phyloP scores from a whole-genome alignment of 805 yeast genomes.

The Alloascoidea africana region DNA sequence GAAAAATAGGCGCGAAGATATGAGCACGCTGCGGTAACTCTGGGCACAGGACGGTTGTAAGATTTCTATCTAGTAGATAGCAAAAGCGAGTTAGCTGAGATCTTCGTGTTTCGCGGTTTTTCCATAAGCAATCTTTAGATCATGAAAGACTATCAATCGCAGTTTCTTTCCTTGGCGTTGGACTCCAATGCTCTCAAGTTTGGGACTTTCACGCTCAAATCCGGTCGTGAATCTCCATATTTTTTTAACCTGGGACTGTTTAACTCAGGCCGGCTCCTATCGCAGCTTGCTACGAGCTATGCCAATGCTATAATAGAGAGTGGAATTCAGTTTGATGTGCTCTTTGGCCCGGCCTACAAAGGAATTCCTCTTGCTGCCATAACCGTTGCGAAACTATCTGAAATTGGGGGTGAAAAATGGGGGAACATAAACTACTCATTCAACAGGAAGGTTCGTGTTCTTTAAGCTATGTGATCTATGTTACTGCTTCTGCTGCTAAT shows the following conservation, averaged over 20 bases:
- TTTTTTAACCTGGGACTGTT: constrained; percentile 91
- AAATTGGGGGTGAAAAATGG: constrained; percentile 70
- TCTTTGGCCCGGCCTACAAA: constrained; percentile 96
- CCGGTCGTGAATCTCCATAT: constrained; percentile 91
- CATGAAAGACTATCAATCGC: constrained; percentile 30
- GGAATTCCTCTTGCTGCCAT: constrained; percentile 93
- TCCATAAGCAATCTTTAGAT: too few species aligned
- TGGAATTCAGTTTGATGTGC: constrained; percentile 72
- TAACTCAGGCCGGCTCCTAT: constrained; percentile 62
- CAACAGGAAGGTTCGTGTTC: constrained; percentile 51
- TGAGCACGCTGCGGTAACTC: too few species aligned
- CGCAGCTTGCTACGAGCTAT: constrained; percentile 76
- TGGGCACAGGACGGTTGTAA: too few species aligned
- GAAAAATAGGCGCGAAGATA: too few species aligned
- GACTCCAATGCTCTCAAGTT: constrained; percentile 73
- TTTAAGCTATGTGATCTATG: not conserved
- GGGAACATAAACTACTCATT: constrained; percentile 73
- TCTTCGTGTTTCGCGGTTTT: too few species aligned
- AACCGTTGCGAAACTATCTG: constrained; percentile 84
- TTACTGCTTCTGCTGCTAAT: not conserved
- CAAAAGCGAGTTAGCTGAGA: too few species aligned
- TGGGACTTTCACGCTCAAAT: constrained; percentile 79
- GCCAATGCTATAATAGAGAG: constrained; percentile 77
- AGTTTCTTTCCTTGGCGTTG: constrained; percentile 70
- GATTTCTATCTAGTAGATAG: too few species aligned